Percentiles rank a stretch among this genome's conserved stretches.
Conservation (phyloP, 2,329 filamentous ascomycete species). For the Alternaria sp. region DNA sequence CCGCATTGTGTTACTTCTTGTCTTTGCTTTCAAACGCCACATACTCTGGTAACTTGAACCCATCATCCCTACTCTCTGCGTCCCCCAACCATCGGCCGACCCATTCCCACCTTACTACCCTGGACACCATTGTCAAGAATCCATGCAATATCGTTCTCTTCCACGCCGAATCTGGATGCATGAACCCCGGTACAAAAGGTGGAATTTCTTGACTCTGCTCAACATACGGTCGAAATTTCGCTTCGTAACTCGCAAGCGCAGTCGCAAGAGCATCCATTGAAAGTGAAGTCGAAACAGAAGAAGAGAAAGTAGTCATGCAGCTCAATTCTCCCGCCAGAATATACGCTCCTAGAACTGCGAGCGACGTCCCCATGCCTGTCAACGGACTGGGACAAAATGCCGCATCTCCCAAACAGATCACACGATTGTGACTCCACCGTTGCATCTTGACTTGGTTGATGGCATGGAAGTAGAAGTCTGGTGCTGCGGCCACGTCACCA, state of each 20-base stretch:
- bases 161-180: neutral
- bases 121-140: neutral
- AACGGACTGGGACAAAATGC: conserved; percentile 60
- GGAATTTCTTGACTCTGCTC: neutral
- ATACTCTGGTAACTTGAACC: neutral
- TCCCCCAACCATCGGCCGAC: neutral
- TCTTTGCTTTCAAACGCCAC: neutral
- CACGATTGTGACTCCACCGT: conserved; percentile 33
- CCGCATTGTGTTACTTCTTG: neutral
- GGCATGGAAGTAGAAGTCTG: neutral
- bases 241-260: neutral
- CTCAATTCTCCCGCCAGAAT: conserved; percentile 48
- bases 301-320: neutral
- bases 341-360: conserved; percentile 52
- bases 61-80: neutral
- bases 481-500: neutral
- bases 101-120: conserved; percentile 2
- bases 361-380: conserved; percentile 53
- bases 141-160: neutral
- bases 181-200: neutral
- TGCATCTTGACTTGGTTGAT: conserved; percentile 1
- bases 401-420: conserved; percentile 52
- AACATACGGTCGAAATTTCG: neutral
- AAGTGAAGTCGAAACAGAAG: neutral
- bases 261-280: neutral